Evolutionary conservation across 305 asterid species (phyloP).

Genomic region (Fraxinus velutina): DNA sequence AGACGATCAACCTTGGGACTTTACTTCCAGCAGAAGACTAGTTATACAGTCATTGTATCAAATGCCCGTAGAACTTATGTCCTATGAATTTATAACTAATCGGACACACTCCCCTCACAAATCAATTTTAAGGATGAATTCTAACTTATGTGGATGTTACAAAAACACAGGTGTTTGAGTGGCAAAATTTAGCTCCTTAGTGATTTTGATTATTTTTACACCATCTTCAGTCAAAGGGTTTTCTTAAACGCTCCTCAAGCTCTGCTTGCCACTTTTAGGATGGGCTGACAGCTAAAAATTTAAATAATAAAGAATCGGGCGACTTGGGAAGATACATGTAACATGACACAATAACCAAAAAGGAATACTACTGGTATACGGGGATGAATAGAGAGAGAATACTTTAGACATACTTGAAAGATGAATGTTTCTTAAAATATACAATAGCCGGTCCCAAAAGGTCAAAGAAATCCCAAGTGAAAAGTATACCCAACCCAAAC

Average conservation of each 20-base stretch:
- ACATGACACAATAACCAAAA: conserved; percentile 10
- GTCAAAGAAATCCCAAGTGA: conserved; percentile 4
- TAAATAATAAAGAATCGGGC: background rate
- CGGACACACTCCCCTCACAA: background rate
- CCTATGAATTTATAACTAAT: background rate
- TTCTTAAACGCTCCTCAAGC: background rate
- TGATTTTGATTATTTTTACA: background rate
- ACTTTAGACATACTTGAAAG: conserved; percentile 31
- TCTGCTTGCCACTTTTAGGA: background rate
- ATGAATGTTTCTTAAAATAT: conserved; percentile 24
- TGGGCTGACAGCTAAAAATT: background rate
- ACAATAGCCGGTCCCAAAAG: conserved; percentile 6
- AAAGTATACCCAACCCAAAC: background rate
- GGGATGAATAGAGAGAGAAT: conserved; percentile 32
- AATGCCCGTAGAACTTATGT: background rate
- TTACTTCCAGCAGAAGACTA: background rate
- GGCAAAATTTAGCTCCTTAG: background rate
- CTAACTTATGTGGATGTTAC: background rate
- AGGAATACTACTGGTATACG: conserved; percentile 14
- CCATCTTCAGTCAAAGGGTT: background rate
- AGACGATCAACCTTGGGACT: background rate
- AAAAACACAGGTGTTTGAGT: background rate
- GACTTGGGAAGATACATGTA: background rate
- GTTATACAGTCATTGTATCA: background rate
- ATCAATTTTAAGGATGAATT: background rate